Conservation (phyloP, 2,329 filamentous ascomycete genomes). For the Dothideomycetes sp. region DNA sequence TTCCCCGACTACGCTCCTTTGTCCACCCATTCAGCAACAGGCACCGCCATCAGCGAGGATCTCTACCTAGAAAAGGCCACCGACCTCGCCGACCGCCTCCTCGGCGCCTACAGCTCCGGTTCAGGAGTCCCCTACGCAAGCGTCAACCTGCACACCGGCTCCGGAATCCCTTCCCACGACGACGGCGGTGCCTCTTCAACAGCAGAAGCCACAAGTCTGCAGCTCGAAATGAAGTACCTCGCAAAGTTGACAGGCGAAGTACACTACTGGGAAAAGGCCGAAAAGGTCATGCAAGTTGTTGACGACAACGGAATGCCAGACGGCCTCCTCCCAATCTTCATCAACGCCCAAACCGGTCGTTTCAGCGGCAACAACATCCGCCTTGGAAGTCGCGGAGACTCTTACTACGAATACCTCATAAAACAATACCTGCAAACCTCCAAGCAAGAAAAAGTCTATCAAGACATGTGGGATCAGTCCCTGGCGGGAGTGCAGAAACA, state of each 20-base stretch:
- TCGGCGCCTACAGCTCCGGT: slow-evolving; percentile 77
- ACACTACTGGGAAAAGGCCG: slow-evolving; percentile 83
- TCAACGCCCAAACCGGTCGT: slow-evolving; percentile 66
- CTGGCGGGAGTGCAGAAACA: slow-evolving; percentile 82
- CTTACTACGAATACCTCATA: slow-evolving; percentile 96
- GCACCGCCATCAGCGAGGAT: slow-evolving; percentile 69
- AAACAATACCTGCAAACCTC: slow-evolving; percentile 97
- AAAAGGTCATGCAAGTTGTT: slow-evolving; percentile 84
- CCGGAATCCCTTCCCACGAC: slow-evolving; percentile 71
- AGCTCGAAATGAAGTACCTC: slow-evolving; percentile 95
- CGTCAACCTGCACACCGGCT: slow-evolving; percentile 69
- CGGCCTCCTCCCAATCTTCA: slow-evolving; percentile 84
- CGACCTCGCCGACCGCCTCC: slow-evolving; percentile 77
- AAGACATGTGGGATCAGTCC: slow-evolving; percentile 86
- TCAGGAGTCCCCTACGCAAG: slow-evolving; percentile 87
- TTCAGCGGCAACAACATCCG: slow-evolving; percentile 83
- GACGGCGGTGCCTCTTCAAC: slow-evolving; percentile 87
- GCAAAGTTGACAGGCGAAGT: slow-evolving; percentile 89
- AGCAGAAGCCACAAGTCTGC: slow-evolving; percentile 82
- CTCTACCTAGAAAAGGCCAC: slow-evolving; percentile 93
- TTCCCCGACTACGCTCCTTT: slow-evolving; percentile 73
- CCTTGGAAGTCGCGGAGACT: slow-evolving; percentile 87
- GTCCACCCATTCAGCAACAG: slow-evolving; percentile 45
- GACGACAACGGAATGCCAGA: slow-evolving; percentile 72
- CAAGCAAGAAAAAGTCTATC: slow-evolving; percentile 73